These are phyloP conservation scores for Cymbopogon flexuosus DNA, from an alignment of 202 grass and related monocot species.

Conservation along the genomic window DNA sequence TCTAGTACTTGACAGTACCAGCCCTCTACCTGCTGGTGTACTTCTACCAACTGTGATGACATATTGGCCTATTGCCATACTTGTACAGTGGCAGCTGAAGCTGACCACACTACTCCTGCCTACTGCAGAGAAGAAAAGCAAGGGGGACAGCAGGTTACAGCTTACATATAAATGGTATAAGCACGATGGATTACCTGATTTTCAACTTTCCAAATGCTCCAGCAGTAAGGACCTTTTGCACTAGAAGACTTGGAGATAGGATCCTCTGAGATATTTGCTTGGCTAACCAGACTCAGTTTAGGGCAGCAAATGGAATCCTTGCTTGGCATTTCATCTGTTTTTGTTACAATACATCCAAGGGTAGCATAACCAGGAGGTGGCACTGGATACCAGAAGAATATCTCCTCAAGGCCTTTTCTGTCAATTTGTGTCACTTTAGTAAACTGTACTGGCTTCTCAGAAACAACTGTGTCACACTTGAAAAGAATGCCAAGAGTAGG, in stretches of 20 bases:
- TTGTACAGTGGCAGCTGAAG: too few species aligned
- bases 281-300: conserved; percentile 68
- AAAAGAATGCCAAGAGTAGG: conserved; percentile 80
- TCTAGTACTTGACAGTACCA: too few species aligned
- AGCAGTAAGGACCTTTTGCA: conserved; percentile 70
- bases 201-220: conserved; percentile 98
- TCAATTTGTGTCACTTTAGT: conserved; percentile 82
- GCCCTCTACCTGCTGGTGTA: too few species aligned
- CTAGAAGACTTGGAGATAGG: conserved; percentile 80
- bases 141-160: too few species aligned
- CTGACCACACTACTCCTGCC: too few species aligned
- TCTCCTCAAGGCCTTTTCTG: conserved; percentile 70
- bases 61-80: too few species aligned
- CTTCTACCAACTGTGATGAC: too few species aligned
- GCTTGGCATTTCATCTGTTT: conserved; percentile 73
- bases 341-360: conserved; percentile 83
- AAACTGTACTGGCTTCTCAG: conserved; percentile 74
- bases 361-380: conserved; percentile 88
- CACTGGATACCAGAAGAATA: conserved; percentile 92
- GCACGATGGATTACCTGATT: conserved; percentile 61
- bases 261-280: conserved; percentile 68
- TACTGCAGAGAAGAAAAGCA: too few species aligned
- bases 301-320: conserved; percentile 84
- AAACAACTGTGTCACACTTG: conserved; percentile 73
- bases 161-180: conserved; percentile 6